Conservation (phyloP, 805 yeast species). For the Schwanniomyces pseudopolymorphus region DNA sequence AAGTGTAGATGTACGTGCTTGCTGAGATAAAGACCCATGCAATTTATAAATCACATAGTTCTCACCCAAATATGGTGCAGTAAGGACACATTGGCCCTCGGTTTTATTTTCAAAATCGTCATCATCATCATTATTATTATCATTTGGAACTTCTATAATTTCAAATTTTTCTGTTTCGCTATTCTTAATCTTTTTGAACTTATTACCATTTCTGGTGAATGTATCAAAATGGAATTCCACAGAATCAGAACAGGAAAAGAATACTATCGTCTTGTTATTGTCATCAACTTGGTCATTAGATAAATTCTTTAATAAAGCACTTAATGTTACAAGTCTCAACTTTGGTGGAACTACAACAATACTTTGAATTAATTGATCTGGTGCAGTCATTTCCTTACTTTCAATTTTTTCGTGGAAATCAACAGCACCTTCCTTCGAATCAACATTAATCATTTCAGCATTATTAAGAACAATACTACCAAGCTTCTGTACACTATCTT, state of each 20-base stretch:
- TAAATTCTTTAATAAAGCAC: slow-evolving; percentile 59
- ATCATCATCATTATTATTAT: slow-evolving; percentile 18
- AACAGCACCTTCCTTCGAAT: slow-evolving; percentile 22
- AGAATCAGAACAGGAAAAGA: slow-evolving; percentile 93
- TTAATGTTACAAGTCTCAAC: slow-evolving; percentile 77
- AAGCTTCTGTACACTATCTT: slow-evolving; percentile 72
- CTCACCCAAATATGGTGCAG: slow-evolving; percentile 52
- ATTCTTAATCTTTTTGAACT: slow-evolving; percentile 30
- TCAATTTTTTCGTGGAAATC: slow-evolving; percentile 24
- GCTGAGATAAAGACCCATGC: slow-evolving; percentile 91
- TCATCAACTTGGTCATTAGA: slow-evolving; percentile 5
- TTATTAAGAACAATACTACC: slow-evolving; percentile 75
- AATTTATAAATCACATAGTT: slow-evolving; percentile 57
- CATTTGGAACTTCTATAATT: slow-evolving; percentile 11
- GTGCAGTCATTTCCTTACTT: slow-evolving; percentile 51
- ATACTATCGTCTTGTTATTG: slow-evolving; percentile 63
- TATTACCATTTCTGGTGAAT: slow-evolving; percentile 60
- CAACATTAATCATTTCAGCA: slow-evolving; percentile 66
- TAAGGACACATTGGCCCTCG: slow-evolving; percentile 40
- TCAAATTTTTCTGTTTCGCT: slow-evolving; percentile 23
- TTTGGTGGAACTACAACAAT: slow-evolving; percentile 90
- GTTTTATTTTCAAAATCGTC: slow-evolving; percentile 22
- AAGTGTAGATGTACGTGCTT: slow-evolving; percentile 74
- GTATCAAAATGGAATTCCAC: slow-evolving; percentile 88
- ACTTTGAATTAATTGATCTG: slow-evolving; percentile 85